Percentiles rank a stretch among this genome's conserved stretches.
phyloP scores from a whole-genome alignment of 768 basidiomycete species.

The Termitomyces sp. region DNA sequence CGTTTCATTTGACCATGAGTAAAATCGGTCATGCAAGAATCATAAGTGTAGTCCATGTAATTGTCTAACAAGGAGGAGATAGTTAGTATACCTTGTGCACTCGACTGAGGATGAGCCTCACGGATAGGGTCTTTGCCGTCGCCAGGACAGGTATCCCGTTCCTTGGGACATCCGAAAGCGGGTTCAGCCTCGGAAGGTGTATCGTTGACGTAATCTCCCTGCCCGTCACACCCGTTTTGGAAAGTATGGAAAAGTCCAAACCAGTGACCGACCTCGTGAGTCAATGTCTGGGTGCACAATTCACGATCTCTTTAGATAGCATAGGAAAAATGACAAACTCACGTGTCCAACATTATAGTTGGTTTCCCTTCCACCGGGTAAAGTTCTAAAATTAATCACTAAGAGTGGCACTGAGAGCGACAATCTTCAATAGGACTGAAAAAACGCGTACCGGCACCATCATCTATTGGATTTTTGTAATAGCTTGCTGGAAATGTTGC shows the following conservation, averaged over 20 bases:
- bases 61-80: conserved; percentile 24
- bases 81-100: not conserved
- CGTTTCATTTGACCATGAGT: conserved; percentile 40
- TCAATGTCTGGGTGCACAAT: conserved; percentile 30
- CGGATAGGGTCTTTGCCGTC: conserved; percentile 42
- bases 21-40: conserved; percentile 45
- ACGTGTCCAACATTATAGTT: conserved; percentile 40
- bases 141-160: conserved; percentile 29
- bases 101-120: conserved; percentile 14
- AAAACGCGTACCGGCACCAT: conserved; percentile 32
- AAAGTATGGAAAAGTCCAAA: conserved; percentile 56
- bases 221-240: conserved; percentile 39
- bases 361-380: conserved; percentile 36
- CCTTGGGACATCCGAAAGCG: conserved; percentile 35
- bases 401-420: not conserved
- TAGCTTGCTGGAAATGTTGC: conserved; percentile 47
- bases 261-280: conserved; percentile 61
- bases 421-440: not conserved
- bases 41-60: conserved; percentile 51
- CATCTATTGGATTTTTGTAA: conserved; percentile 32
- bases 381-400: conserved; percentile 31
- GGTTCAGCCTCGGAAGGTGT: conserved; percentile 41
- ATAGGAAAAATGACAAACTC: conserved; percentile 1
- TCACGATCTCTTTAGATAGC: conserved; percentile 1
- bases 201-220: conserved; percentile 40